Evolutionary conservation across 495 filamentous ascomycete species (phyloP).

Genomic region (Talaromyces liani): DNA sequence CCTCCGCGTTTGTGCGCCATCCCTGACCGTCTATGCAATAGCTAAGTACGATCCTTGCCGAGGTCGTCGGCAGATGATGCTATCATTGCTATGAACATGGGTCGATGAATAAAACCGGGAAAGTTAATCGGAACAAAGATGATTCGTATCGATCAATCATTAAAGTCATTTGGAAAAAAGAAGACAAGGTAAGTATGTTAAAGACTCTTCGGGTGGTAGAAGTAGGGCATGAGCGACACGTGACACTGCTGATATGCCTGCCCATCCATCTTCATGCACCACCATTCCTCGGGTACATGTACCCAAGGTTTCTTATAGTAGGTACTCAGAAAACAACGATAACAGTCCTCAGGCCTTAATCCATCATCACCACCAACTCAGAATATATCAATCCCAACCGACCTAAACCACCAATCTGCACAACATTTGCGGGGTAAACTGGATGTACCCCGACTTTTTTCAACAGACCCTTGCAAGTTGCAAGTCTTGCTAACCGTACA

Average conservation of each 20-base stretch:
- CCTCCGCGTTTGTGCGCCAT: background rate
- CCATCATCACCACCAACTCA: background rate
- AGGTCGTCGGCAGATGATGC: background rate
- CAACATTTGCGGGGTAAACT: constrained; percentile 4
- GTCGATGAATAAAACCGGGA: background rate
- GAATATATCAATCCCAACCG: background rate
- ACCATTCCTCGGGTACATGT: background rate
- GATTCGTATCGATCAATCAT: background rate
- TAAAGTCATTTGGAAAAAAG: background rate
- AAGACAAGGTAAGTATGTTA: background rate
- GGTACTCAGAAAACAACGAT: background rate
- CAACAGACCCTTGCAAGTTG: background rate
- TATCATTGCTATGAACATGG: background rate
- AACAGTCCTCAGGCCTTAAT: background rate
- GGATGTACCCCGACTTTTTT: background rate
- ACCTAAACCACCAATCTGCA: background rate
- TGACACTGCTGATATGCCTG: background rate
- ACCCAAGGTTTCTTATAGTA: background rate
- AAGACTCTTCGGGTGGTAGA: background rate
- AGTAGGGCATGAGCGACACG: constrained; percentile 2
- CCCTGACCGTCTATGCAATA: background rate
- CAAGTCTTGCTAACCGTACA: background rate
- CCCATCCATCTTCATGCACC: background rate
- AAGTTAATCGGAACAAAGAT: background rate
- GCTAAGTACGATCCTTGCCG: background rate